These are phyloP conservation scores for Tulasnella sp. DNA, from an alignment of 768 basidiomycete species.

Conservation along the genomic window DNA sequence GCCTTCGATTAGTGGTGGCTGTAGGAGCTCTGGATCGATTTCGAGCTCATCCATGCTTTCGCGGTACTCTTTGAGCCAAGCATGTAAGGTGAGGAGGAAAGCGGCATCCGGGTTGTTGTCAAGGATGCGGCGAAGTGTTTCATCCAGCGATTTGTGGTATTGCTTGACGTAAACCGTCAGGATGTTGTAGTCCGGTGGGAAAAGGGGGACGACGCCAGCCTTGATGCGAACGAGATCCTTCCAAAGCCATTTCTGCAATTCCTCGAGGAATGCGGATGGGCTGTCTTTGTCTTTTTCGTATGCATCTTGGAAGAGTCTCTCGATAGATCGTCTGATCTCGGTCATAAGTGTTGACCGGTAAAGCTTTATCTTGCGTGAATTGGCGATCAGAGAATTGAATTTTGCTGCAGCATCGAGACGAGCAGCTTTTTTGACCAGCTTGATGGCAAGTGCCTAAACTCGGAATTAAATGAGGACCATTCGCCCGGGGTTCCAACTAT, in stretches of 20 bases:
- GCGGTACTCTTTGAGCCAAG: slow-evolving; percentile 95
- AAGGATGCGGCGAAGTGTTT: slow-evolving; percentile 64
- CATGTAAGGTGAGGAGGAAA: slow-evolving; percentile 75
- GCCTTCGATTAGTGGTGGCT: slow-evolving; percentile 90
- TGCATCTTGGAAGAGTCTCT: slow-evolving; percentile 61
- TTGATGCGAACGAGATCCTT: slow-evolving; percentile 93
- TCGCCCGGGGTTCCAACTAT: not conserved
- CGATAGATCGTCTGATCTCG: slow-evolving; percentile 72
- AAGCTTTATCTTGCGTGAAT: slow-evolving; percentile 89
- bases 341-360: slow-evolving; percentile 87
- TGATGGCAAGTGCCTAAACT: slow-evolving; percentile 80
- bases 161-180: slow-evolving; percentile 76
- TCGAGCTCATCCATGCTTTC: slow-evolving; percentile 91
- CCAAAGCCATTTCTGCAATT: slow-evolving; percentile 78
- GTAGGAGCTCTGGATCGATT: slow-evolving; percentile 71
- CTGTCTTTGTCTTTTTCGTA: slow-evolving; percentile 60
- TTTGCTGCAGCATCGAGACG: slow-evolving; percentile 90
- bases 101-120: slow-evolving; percentile 81
- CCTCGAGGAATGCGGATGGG: slow-evolving; percentile 68
- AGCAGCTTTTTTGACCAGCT: slow-evolving; percentile 89
- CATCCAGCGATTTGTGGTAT: slow-evolving; percentile 83
- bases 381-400: slow-evolving; percentile 89
- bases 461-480: not conserved
- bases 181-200: slow-evolving; percentile 90
- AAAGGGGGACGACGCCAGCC: slow-evolving; percentile 81